phyloP scores from a whole-genome alignment of 1,284 basidiomycete genomes.

The Fomes fomentarius region DNA sequence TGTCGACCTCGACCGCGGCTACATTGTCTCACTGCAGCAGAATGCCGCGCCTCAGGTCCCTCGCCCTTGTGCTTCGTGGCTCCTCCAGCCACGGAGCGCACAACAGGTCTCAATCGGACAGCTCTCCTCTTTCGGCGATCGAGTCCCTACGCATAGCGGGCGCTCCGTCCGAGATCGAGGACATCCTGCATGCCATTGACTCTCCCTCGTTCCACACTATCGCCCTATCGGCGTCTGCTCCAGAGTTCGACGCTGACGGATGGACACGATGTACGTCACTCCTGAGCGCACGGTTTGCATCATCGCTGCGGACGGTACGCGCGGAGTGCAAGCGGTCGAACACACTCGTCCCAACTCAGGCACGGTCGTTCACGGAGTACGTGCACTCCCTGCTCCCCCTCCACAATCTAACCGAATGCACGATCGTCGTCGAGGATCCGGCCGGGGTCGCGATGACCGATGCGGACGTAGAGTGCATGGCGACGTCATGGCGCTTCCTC shows the following conservation, averaged over 20 bases:
- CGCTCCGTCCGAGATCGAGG: conserved; percentile 12
- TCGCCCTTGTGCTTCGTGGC: conserved; percentile 12
- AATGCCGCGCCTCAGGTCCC: conserved; percentile 15
- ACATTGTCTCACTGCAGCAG: conserved; percentile 11
- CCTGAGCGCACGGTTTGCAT: conserved; percentile 11
- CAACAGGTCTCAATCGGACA: neutral
- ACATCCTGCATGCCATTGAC: conserved; percentile 5
- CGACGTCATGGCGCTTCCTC: conserved; percentile 13
- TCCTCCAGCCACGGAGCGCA: neutral
- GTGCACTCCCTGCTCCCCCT: conserved; percentile 9
- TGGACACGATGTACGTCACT: conserved; percentile 6
- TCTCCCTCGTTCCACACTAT: conserved; percentile 8
- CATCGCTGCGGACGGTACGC: conserved; percentile 7
- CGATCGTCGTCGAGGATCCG: conserved; percentile 10
- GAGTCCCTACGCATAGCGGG: conserved; percentile 12
- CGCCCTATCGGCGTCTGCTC: conserved; percentile 2
- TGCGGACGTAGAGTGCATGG: conserved; percentile 15
- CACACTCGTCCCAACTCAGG: neutral
- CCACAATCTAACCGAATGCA: conserved; percentile 1
- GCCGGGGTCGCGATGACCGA: conserved; percentile 10
- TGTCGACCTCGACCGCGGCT: conserved; percentile 4
- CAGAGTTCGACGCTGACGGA: conserved; percentile 12
- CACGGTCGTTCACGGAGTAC: conserved; percentile 8
- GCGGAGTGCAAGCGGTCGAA: conserved; percentile 8
- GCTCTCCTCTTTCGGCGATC: conserved; percentile 2